Evolutionary conservation across 139 green algal species (phyloP).

Genomic region (Auxenochlorella pyrenoidosa): DNA sequence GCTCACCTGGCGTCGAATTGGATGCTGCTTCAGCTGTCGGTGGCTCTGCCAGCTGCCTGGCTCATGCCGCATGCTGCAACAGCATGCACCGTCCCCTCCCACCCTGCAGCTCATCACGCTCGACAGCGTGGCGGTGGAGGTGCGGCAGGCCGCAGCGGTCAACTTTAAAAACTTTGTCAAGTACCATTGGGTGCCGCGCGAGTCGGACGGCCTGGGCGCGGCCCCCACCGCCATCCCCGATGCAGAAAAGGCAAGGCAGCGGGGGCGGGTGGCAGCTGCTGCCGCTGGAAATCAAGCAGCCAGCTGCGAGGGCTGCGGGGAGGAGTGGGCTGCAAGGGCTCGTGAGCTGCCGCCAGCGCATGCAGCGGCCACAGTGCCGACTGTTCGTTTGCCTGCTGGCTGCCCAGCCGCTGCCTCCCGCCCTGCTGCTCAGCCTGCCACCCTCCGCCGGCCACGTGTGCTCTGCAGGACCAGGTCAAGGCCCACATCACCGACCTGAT

Average conservation of each 20-base stretch:
- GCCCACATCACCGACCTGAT: slow-evolving; percentile 87
- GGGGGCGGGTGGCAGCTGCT: neutral
- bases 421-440: neutral
- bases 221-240: slow-evolving; percentile 56
- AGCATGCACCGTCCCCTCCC: too few relatives aligned
- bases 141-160: slow-evolving; percentile 92
- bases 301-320: neutral
- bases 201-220: slow-evolving; percentile 14
- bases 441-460: too few relatives aligned
- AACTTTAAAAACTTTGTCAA: slow-evolving; percentile 99
- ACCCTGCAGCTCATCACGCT: slow-evolving; percentile 70
- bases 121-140: slow-evolving; percentile 65
- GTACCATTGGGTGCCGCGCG: slow-evolving; percentile 76
- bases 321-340: neutral
- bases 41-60: neutral
- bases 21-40: neutral
- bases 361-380: neutral
- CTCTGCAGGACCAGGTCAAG: slow-evolving; percentile 88
- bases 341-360: too few relatives aligned
- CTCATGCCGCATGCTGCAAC: neutral
- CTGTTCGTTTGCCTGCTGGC: neutral
- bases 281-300: too few relatives aligned
- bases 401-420: neutral
- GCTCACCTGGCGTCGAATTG: neutral
- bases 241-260: slow-evolving; percentile 60